Evolutionary conservation across 1,284 basidiomycete genomes (phyloP).

Genomic region (Neonothopanus nambi): DNA sequence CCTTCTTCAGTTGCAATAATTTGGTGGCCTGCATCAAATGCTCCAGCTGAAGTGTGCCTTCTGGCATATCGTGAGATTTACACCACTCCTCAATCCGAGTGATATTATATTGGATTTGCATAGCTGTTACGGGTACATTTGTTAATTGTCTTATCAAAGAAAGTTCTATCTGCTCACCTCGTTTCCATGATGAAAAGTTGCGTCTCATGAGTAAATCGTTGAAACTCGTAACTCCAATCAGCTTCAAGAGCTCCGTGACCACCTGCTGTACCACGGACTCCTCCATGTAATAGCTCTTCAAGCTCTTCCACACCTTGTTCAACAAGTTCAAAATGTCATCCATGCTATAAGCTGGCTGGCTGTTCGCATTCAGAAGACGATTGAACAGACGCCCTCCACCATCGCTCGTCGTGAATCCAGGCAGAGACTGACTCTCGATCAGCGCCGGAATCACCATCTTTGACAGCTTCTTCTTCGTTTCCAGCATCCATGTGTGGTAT

Average conservation of each 20-base stretch:
- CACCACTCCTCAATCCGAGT: constrained; percentile 98
- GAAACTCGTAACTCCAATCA: constrained; percentile 97
- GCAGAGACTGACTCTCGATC: constrained; percentile 96
- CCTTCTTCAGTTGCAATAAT: constrained; percentile 97
- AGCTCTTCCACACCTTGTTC: constrained; percentile 97
- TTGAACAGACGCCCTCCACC: constrained; percentile 93
- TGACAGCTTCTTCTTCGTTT: constrained; percentile 94
- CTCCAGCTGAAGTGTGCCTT: constrained; percentile 96
- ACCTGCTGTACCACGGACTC: constrained; percentile 97
- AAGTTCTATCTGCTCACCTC: constrained; percentile 58
- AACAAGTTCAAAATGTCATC: constrained; percentile 97
- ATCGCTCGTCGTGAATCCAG: constrained; percentile 96
- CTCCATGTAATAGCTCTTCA: constrained; percentile 99
- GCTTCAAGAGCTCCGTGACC: constrained; percentile 92
- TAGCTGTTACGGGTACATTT: constrained; percentile 53
- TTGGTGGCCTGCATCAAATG: constrained; percentile 99
- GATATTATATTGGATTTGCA: constrained; percentile 99
- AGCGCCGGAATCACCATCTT: constrained; percentile 99
- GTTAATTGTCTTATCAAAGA: neutral
- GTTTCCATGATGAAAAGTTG: constrained; percentile 99
- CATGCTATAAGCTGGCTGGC: constrained; percentile 93
- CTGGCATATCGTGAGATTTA: constrained; percentile 98
- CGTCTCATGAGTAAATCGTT: constrained; percentile 98
- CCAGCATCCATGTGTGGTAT: constrained; percentile 99
- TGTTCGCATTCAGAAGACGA: constrained; percentile 84